Base-by-base conservation (phyloP, 2,329 filamentous ascomycete genomes). In the Emmonsiellopsis sp. region DNA sequence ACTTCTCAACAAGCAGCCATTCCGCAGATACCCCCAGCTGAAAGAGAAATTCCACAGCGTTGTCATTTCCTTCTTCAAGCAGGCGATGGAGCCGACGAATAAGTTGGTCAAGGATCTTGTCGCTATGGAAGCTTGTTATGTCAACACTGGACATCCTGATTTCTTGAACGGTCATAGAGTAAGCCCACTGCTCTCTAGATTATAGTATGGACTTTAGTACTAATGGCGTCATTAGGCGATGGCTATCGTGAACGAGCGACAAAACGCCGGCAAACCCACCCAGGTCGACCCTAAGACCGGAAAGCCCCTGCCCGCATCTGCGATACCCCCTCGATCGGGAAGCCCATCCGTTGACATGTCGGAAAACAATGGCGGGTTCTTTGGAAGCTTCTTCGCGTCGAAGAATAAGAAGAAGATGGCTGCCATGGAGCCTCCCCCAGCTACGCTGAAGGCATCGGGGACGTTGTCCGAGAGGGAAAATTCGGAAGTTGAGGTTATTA, bases 401-500 rank as follows among this genome's bases (percentile, higher is more conserved):
- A 98, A 97, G 82, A 98, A 97, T 77, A 98, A 97, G 84, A 98
- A 98, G 85, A 97, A 96, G 85, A 94, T 95, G 75, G 93, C 93
- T n/a, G 91, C 92, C 47, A 98, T 98, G 93, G 93, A 98, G 70
- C 79, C 93, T 11, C 93, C 93, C 40, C 93, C 93, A 57, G 83
- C 93, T 33, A 92, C 84, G 42, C 82, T 98, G 54, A 98, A 96
- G 77, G 93, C 93, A 36, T 95, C 89, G 2, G 92, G 93, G 42
- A 95, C 86, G 31, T 77, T 98, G 40, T 95, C 88, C 5, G 93
- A 98, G 74, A 89, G 93, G 57, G 93, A 98, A 71, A 85, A 84
- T 55, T 88, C 95, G 59, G 93, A 98, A 71, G 93, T 98, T 46
- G 93, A 98, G 74, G 91, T 98, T 57, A 98, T 98, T 67, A 98